phyloP scores from a whole-genome alignment of 306 rosid species.

The Gastrolobium bilobum region DNA sequence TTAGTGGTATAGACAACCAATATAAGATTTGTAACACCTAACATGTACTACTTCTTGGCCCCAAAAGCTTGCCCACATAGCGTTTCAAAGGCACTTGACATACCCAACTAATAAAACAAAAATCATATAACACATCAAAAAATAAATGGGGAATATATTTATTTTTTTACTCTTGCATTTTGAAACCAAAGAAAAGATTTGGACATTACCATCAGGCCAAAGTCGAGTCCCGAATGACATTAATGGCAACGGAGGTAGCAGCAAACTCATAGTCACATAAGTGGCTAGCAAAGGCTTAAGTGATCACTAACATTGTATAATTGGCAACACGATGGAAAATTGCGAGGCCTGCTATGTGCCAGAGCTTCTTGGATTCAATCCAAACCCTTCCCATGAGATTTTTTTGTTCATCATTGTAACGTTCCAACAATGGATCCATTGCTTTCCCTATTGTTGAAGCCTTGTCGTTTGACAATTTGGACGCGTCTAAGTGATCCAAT shows the following conservation, averaged over 20 bases:
- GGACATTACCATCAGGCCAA: constrained; percentile 42
- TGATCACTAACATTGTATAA: constrained; percentile 56
- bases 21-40: no score
- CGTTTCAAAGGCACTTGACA: constrained; percentile 73
- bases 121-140: background rate
- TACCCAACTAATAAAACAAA: constrained; percentile 57
- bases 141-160: no score
- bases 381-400: constrained; percentile 37
- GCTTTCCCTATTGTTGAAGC: constrained; percentile 35
- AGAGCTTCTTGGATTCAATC: constrained; percentile 63
- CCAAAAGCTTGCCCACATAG: constrained; percentile 78
- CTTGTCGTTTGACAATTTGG: constrained; percentile 9
- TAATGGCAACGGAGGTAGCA: constrained; percentile 53
- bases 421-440: constrained; percentile 50
- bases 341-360: constrained; percentile 68
- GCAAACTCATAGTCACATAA: constrained; percentile 61
- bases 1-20: no score
- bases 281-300: constrained; percentile 65
- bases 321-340: constrained; percentile 56
- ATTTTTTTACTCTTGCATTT: no score
- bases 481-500: background rate
- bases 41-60: constrained; percentile 65
- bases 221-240: constrained; percentile 59
- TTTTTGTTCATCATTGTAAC: background rate
- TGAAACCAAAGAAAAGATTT: background rate